Percentiles rank a stretch among this genome's conserved stretches.
Conservation (phyloP, 2,329 filamentous ascomycete species). For the Neofusicoccum ribis region DNA sequence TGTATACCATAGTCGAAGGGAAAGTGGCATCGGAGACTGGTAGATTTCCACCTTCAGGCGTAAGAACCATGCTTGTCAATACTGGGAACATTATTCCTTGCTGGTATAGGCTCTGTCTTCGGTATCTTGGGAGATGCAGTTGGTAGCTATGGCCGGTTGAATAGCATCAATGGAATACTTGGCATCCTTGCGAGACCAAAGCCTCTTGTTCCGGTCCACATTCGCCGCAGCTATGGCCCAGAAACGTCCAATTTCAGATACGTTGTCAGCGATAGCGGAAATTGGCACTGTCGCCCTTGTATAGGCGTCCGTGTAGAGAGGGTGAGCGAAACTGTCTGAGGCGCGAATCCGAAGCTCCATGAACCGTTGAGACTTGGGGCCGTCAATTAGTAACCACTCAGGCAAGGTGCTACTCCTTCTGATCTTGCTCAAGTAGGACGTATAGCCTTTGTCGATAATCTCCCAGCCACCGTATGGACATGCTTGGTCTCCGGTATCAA, state of each 20-base stretch:
- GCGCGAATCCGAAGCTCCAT: neutral
- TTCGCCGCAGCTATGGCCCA: neutral
- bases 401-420: neutral
- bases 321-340: neutral
- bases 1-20: neutral
- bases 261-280: conserved; percentile 16
- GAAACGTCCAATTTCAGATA: conserved; percentile 3
- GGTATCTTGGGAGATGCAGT: neutral
- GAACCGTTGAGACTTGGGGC: neutral
- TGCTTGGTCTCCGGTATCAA: conserved; percentile 19
- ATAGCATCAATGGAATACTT: neutral
- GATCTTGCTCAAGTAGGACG: neutral
- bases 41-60: neutral
- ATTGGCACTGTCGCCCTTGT: conserved; percentile 18
- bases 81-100: neutral
- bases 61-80: neutral
- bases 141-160: neutral
- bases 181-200: neutral
- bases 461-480: conserved; percentile 22
- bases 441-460: conserved; percentile 16
- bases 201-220: neutral
- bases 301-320: neutral
- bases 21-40: neutral
- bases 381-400: neutral
- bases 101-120: neutral